A percentile compares a stretch with the other conserved stretches of the same genome.
Evolutionary conservation across 2,329 filamentous ascomycete species (phyloP).

Genomic region (Alternaria brassicicola): DNA sequence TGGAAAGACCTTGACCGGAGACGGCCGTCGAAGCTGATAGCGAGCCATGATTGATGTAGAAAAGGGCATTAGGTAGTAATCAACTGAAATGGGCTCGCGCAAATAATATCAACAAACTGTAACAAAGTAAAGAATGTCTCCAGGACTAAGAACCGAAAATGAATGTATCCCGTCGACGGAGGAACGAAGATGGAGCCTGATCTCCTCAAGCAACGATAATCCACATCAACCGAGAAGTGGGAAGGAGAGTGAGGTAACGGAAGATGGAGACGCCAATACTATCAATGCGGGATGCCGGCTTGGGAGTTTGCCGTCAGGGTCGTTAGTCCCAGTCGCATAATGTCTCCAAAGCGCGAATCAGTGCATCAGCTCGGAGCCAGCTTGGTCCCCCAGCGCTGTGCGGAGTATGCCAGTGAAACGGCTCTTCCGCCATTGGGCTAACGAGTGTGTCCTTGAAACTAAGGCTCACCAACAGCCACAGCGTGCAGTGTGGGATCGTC

Average conservation of each 20-base stretch:
- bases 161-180: slow-evolving; percentile 43
- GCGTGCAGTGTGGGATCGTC: slow-evolving; percentile 14
- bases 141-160: slow-evolving; percentile 38
- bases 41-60: slow-evolving; percentile 29
- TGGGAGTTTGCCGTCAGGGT: slow-evolving; percentile 22
- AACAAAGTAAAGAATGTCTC: slow-evolving; percentile 25
- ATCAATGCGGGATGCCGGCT: slow-evolving; percentile 33
- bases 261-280: slow-evolving; percentile 39
- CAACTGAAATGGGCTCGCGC: slow-evolving; percentile 9
- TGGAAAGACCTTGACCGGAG: slow-evolving; percentile 30
- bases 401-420: slow-evolving; percentile 22
- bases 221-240: slow-evolving; percentile 25
- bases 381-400: slow-evolving; percentile 10
- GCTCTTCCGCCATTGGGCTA: slow-evolving; percentile 16
- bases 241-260: slow-evolving; percentile 23
- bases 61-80: slow-evolving; percentile 17
- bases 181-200: slow-evolving; percentile 25
- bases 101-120: slow-evolving; percentile 9
- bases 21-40: slow-evolving; percentile 36
- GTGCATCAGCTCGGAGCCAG: slow-evolving; percentile 21
- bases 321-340: slow-evolving; percentile 27
- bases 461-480: slow-evolving; percentile 26
- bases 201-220: slow-evolving; percentile 13
- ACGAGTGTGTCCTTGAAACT: slow-evolving; percentile 32
- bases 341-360: slow-evolving; percentile 31